Evolutionary conservation across 108 stramenopile species (phyloP).

Genomic region (Cyclotella choctawhatcheeana): DNA sequence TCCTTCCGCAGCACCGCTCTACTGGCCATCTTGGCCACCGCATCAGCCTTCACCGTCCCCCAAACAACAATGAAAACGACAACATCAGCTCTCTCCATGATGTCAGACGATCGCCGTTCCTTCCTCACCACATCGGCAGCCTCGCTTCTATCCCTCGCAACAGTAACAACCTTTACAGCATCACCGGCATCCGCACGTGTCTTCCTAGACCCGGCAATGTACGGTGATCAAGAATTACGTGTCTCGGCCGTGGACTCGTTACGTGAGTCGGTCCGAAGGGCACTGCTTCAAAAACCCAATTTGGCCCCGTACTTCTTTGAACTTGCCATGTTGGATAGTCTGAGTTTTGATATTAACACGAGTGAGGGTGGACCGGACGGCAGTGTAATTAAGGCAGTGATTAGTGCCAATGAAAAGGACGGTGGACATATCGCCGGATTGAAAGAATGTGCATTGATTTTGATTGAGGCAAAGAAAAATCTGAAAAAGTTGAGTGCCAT

Average conservation of each 20-base stretch:
- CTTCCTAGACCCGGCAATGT: slow-evolving; percentile 90
- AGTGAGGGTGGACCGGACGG: slow-evolving; percentile 82
- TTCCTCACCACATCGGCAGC: slow-evolving; percentile 43
- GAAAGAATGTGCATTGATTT: slow-evolving; percentile 56
- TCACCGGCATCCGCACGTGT: slow-evolving; percentile 71
- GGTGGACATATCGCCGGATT: slow-evolving; percentile 54
- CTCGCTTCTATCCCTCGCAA: slow-evolving; percentile 16
- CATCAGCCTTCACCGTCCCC: slow-evolving; percentile 6
- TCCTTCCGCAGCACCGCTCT: slow-evolving; percentile 4
- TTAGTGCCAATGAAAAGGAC: slow-evolving; percentile 52
- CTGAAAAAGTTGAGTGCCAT: slow-evolving; percentile 80
- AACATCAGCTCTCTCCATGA: slow-evolving; percentile 34
- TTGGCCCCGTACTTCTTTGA: slow-evolving; percentile 79
- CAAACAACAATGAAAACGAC: not conserved
- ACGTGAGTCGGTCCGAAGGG: slow-evolving; percentile 72
- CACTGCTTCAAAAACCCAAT: slow-evolving; percentile 76
- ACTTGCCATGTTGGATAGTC: slow-evolving; percentile 72
- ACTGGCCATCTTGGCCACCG: not conserved
- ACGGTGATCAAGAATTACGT: slow-evolving; percentile 89
- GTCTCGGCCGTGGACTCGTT: slow-evolving; percentile 83
- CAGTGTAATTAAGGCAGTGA: slow-evolving; percentile 62
- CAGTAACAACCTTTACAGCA: slow-evolving; percentile 18
- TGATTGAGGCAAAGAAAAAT: slow-evolving; percentile 70
- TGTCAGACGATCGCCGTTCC: slow-evolving; percentile 43
- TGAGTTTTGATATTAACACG: slow-evolving; percentile 66